Percentiles rank a stretch among this genome's conserved stretches.
These are phyloP conservation scores for Picea mariana DNA, from an alignment of 83 land plant species.

Conservation along the genomic window DNA sequence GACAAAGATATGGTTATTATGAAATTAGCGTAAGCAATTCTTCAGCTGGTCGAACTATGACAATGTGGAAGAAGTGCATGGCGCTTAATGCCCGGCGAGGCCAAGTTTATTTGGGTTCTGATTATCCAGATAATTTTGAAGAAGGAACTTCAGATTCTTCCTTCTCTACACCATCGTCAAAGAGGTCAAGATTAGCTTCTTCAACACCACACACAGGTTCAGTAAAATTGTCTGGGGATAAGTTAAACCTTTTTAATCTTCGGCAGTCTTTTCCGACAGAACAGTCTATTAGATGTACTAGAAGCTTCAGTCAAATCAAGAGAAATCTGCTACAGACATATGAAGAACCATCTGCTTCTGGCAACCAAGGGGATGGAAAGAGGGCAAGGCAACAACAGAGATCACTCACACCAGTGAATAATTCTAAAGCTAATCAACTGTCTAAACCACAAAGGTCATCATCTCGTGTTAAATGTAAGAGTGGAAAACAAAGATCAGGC, in stretches of 20 bases:
- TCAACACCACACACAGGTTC: background rate
- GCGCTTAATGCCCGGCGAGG: slow-evolving; percentile 35
- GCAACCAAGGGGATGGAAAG: slow-evolving; percentile 16
- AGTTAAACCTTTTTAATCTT: slow-evolving; percentile 6
- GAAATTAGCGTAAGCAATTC: slow-evolving; percentile 43
- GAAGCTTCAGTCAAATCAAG: slow-evolving; percentile 30
- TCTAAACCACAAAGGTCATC: slow-evolving; percentile 6
- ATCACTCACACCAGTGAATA: slow-evolving; percentile 1
- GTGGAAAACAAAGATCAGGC: background rate
- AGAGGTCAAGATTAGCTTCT: slow-evolving; percentile 16
- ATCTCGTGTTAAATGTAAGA: slow-evolving; percentile 13
- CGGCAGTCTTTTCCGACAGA: slow-evolving; percentile 16
- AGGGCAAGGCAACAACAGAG: slow-evolving; percentile 6
- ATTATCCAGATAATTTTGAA: background rate
- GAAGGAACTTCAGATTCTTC: slow-evolving; percentile 15
- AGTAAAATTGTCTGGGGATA: slow-evolving; percentile 1
- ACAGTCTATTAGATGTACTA: slow-evolving; percentile 19
- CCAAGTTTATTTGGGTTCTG: background rate
- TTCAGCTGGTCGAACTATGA: slow-evolving; percentile 11
- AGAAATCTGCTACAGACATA: slow-evolving; percentile 42
- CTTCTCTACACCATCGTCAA: slow-evolving; percentile 13
- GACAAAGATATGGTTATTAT: slow-evolving; percentile 83
- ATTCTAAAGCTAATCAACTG: background rate
- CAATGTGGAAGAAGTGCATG: slow-evolving; percentile 44
- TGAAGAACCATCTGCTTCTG: slow-evolving; percentile 19